Evolutionary conservation across 2,329 filamentous ascomycete genomes (phyloP), one percentile per base, ranked within the genome.

Genomic region (Hirsutella thompsonii): DNA sequence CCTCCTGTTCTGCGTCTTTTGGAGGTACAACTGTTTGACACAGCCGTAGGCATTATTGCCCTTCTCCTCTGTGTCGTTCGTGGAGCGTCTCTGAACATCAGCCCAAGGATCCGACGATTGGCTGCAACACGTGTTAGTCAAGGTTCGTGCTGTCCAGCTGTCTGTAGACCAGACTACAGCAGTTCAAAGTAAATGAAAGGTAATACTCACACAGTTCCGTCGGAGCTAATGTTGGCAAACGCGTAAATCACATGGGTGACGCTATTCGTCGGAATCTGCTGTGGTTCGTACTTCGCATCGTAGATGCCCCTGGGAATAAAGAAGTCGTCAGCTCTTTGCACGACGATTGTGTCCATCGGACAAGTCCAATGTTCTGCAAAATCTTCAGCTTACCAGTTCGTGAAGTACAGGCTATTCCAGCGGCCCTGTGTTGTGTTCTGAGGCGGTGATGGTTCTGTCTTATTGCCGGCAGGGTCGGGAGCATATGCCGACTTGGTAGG

Each of bases 1-100:
- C 40, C 83, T 76, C 18, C 85, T 76, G 56, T 93, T 76, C 49
- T 70, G 63, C 61, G 87, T 80, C 67, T 93, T 93, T 40, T 83
- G 69, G 1, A 85, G 60, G 56, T 73, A 85, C 1, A 93, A 65
- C 55, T 90, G 83, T 62, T 88, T 88, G 47, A 87, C 59, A 53
- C 77, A 82, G 33, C 87, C 87, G 52, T 87, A 88, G 39, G 79
- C 75, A 53, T 90, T 87, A 44, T 65, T 75, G 4, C 76, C 64
- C 6, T 44, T 46, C 43, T 77, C 72, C 20, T 69, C 69, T 68
- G 74, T 48, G 55, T 90, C 84, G 11, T 60, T 65, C 0, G 74
- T 60, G 51, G 84, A 89, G 53, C 78, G 80, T 53, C 82, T 85
- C 40, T 87, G 67, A 0, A 67, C 47, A 44, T 89, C 61, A 3